phyloP scores from a whole-genome alignment of 2,329 filamentous ascomycete species.

The Venturia carpophila region DNA sequence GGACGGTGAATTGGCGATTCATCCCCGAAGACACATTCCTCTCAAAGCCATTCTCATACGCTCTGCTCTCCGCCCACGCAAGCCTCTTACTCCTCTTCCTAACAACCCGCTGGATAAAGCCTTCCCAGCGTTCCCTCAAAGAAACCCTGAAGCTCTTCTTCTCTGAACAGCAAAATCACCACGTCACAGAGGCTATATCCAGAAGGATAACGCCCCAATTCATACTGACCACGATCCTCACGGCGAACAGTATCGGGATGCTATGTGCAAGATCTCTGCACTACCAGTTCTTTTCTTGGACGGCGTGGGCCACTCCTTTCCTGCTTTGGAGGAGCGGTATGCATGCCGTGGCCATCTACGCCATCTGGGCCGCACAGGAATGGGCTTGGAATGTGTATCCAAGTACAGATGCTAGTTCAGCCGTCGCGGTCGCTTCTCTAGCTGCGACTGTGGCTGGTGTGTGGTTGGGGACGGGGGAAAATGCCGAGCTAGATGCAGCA shows the following conservation, averaged over 20 bases:
- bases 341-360: slow-evolving; percentile 59
- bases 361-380: slow-evolving; percentile 71
- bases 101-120: slow-evolving; percentile 62
- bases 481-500: not conserved
- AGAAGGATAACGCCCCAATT: slow-evolving; percentile 60
- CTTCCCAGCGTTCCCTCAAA: slow-evolving; percentile 51
- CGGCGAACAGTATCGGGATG: slow-evolving; percentile 69
- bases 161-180: slow-evolving; percentile 7
- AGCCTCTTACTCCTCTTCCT: slow-evolving; percentile 60
- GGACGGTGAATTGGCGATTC: slow-evolving; percentile 99
- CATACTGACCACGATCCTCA: slow-evolving; percentile 67
- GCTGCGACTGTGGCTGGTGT: slow-evolving; percentile 56
- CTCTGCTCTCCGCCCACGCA: slow-evolving; percentile 58
- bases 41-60: slow-evolving; percentile 58
- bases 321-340: slow-evolving; percentile 72
- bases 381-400: slow-evolving; percentile 93
- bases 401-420: slow-evolving; percentile 60
- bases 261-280: slow-evolving; percentile 82
- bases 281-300: slow-evolving; percentile 92
- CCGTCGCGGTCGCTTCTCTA: slow-evolving; percentile 62
- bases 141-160: slow-evolving; percentile 46
- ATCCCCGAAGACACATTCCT: slow-evolving; percentile 77
- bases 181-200: slow-evolving; percentile 32
- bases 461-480: slow-evolving; percentile 48
- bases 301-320: slow-evolving; percentile 82